Evolutionary conservation across 192 early-diverging fungal genomes (phyloP).

Genomic region (Podila verticillata): DNA sequence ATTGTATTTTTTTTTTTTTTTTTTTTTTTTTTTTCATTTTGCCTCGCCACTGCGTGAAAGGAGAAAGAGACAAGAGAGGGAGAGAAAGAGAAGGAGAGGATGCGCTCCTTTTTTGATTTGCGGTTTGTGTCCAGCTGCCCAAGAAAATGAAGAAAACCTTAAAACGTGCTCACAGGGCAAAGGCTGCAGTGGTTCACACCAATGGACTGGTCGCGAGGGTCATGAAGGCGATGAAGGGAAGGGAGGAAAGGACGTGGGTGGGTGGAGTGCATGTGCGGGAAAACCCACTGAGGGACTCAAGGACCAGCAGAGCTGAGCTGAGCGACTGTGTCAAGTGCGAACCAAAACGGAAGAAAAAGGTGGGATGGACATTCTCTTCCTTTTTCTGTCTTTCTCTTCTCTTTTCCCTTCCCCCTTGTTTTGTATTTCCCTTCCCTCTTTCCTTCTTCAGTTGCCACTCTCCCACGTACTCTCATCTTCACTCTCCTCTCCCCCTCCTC

Average conservation of each 20-base stretch:
- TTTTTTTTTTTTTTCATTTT: too few relatives aligned
- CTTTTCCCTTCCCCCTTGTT: not conserved
- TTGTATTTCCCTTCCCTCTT: not conserved
- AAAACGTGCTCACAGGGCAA: not conserved
- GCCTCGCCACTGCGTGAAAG: not conserved
- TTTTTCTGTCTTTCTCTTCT: not conserved
- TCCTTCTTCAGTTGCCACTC: not conserved
- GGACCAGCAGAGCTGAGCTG: not conserved
- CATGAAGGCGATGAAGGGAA: too few relatives aligned
- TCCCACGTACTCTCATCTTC: not conserved
- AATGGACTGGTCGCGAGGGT: too few relatives aligned
- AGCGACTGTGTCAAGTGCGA: not conserved
- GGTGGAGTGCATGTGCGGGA: too few relatives aligned
- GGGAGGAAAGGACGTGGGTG: too few relatives aligned
- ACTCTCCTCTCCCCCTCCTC: not conserved
- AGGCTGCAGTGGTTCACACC: too few relatives aligned
- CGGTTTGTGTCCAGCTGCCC: not conserved
- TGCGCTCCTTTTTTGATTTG: not conserved
- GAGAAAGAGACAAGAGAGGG: not conserved
- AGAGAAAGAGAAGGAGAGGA: not conserved
- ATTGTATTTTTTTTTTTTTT: too few relatives aligned
- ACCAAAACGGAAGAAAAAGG: not conserved
- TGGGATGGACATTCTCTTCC: slow-evolving; percentile 1
- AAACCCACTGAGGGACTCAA: too few relatives aligned
- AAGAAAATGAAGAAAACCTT: too few relatives aligned